Conservation (phyloP, 257 asterid species). For the Plantago ovata region DNA sequence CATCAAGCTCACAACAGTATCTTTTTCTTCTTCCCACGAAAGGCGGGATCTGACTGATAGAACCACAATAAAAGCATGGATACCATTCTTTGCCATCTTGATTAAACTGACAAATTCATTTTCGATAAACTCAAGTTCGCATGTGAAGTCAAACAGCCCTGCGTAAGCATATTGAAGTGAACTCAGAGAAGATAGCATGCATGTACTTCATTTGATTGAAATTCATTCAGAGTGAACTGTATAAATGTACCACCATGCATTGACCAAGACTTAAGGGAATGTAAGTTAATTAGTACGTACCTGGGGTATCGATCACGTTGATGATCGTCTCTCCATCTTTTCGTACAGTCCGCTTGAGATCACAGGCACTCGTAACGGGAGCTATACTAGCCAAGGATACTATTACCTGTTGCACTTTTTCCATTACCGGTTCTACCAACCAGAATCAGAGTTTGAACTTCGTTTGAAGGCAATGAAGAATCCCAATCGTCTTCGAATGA, state of each 20-base stretch:
- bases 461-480: slow-evolving; percentile 42
- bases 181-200: no score
- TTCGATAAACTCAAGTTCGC: slow-evolving; percentile 40
- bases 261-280: neutral
- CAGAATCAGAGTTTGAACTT: slow-evolving; percentile 57
- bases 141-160: slow-evolving; percentile 65
- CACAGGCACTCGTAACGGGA: slow-evolving; percentile 79
- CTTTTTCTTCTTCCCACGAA: slow-evolving; percentile 69
- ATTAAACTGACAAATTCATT: slow-evolving; percentile 78
- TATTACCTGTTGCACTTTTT: slow-evolving; percentile 93
- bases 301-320: slow-evolving; percentile 87
- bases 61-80: slow-evolving; percentile 82
- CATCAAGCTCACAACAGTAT: slow-evolving; percentile 56
- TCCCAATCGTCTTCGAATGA: slow-evolving; percentile 74
- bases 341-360: slow-evolving; percentile 47
- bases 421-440: slow-evolving; percentile 84
- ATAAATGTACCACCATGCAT: no score
- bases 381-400: slow-evolving; percentile 68
- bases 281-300: slow-evolving; percentile 29
- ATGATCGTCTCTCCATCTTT: slow-evolving; percentile 55
- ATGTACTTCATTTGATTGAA: no score
- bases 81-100: slow-evolving; percentile 83
- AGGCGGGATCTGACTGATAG: slow-evolving; percentile 69
- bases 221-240: no score
- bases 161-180: no score